A percentile compares a stretch with the other conserved stretches of the same genome.
phyloP scores from a whole-genome alignment of 192 early-diverging fungal species.

The Coemansia sp. region DNA sequence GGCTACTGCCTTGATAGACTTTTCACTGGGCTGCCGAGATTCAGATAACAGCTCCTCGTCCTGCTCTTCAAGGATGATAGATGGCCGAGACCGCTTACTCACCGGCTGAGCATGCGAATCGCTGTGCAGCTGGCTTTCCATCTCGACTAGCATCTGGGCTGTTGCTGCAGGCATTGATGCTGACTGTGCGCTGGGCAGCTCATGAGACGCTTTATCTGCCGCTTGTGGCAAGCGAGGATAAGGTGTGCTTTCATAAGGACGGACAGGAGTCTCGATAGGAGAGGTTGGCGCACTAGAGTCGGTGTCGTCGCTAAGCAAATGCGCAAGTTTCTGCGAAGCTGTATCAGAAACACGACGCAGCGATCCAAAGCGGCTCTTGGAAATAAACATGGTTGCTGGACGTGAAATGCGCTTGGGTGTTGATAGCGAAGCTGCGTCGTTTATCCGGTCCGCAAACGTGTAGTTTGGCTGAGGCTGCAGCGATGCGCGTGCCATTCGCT shows the following conservation, averaged over 20 bases:
- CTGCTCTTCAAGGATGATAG: conserved; percentile 11
- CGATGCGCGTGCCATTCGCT: conserved; percentile 26
- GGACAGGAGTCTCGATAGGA: conserved; percentile 22
- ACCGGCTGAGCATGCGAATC: not conserved
- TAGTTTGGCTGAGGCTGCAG: conserved; percentile 37
- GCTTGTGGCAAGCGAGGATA: too few species aligned
- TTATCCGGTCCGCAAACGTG: conserved; percentile 1
- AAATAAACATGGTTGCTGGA: conserved; percentile 43
- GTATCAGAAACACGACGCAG: conserved; percentile 29
- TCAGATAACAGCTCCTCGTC: not conserved
- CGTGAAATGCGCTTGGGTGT: conserved; percentile 18
- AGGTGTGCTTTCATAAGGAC: not conserved
- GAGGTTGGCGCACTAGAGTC: conserved; percentile 34
- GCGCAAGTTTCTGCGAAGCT: conserved; percentile 37
- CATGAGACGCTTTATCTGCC: too few species aligned
- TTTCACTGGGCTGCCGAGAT: too few species aligned
- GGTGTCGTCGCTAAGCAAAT: conserved; percentile 29
- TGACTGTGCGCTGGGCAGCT: not conserved
- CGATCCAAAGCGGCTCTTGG: conserved; percentile 13
- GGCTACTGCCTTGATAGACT: too few species aligned
- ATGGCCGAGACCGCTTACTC: not conserved
- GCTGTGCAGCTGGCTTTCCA: conserved; percentile 3
- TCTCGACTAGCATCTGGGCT: not conserved
- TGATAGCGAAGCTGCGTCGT: not conserved
- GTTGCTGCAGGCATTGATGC: conserved; percentile 7